A percentile compares a stretch with the other conserved stretches of the same genome.
Conservation (phyloP, 768 basidiomycete genomes). For the Agrocybe praecox region DNA sequence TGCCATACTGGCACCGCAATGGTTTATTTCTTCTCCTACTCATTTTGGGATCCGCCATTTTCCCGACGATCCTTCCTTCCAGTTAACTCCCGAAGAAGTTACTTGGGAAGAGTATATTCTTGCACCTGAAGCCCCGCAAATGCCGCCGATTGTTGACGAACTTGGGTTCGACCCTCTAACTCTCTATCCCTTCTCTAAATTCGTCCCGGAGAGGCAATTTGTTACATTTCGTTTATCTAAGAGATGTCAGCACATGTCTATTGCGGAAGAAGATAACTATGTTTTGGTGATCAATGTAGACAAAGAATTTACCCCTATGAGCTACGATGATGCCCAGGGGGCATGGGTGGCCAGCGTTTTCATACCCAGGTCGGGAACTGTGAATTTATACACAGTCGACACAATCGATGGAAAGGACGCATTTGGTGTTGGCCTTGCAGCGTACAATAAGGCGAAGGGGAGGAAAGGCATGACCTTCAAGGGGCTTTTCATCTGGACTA, state of each 20-base stretch:
- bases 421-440: conserved; percentile 36
- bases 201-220: conserved; percentile 35
- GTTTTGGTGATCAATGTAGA: conserved; percentile 38
- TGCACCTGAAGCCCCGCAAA: conserved; percentile 37
- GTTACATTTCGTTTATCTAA: conserved; percentile 43
- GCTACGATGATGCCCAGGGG: conserved; percentile 34
- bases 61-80: conserved; percentile 45
- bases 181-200: conserved; percentile 35
- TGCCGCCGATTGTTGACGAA: conserved; percentile 37
- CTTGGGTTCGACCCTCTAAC: conserved; percentile 31
- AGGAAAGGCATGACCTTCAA: conserved; percentile 41
- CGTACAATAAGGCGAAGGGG: conserved; percentile 34
- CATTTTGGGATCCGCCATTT: conserved; percentile 49
- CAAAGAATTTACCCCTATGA: conserved; percentile 34
- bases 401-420: conserved; percentile 39
- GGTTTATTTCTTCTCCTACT: conserved; percentile 42
- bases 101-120: conserved; percentile 50
- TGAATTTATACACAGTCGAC: conserved; percentile 37
- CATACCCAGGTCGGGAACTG: conserved; percentile 32
- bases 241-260: conserved; percentile 49
- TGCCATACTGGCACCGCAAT: conserved; percentile 37
- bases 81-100: conserved; percentile 38
- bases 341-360: conserved; percentile 43
- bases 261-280: conserved; percentile 40
- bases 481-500: conserved; percentile 36